phyloP scores from a whole-genome alignment of 305 asterid species.

The Salvia sclarea region DNA sequence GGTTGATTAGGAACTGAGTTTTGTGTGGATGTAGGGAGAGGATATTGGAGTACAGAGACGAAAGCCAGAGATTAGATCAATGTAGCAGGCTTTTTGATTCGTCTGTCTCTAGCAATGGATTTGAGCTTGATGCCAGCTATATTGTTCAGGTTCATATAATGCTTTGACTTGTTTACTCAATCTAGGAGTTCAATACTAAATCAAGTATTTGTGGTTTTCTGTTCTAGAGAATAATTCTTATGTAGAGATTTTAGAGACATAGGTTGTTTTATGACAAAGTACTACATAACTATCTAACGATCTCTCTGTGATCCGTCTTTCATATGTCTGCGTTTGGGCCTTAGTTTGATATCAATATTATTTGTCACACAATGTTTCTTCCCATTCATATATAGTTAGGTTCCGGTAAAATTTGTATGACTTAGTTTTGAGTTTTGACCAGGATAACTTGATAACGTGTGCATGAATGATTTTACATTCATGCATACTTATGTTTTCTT shows the following conservation, averaged over 20 bases:
- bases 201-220: background rate
- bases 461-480: background rate
- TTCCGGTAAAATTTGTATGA: background rate
- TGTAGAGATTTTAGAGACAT: background rate
- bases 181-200: background rate
- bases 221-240: slow-evolving; percentile 1
- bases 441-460: background rate
- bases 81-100: slow-evolving; percentile 88
- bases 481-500: background rate
- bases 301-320: background rate
- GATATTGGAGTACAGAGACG: slow-evolving; percentile 82
- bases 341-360: background rate
- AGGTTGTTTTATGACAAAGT: slow-evolving; percentile 20
- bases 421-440: slow-evolving; percentile 19
- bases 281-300: background rate
- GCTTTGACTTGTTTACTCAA: background rate
- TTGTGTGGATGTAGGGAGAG: slow-evolving; percentile 63
- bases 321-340: slow-evolving; percentile 3
- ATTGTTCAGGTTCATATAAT: slow-evolving; percentile 64
- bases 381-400: slow-evolving; percentile 11
- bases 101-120: slow-evolving; percentile 70
- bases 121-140: slow-evolving; percentile 87
- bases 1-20: slow-evolving; percentile 25
- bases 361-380: background rate
- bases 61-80: slow-evolving; percentile 85